phyloP scores from a whole-genome alignment of 108 stramenopile species.

The Aureococcus anophagefferens region DNA sequence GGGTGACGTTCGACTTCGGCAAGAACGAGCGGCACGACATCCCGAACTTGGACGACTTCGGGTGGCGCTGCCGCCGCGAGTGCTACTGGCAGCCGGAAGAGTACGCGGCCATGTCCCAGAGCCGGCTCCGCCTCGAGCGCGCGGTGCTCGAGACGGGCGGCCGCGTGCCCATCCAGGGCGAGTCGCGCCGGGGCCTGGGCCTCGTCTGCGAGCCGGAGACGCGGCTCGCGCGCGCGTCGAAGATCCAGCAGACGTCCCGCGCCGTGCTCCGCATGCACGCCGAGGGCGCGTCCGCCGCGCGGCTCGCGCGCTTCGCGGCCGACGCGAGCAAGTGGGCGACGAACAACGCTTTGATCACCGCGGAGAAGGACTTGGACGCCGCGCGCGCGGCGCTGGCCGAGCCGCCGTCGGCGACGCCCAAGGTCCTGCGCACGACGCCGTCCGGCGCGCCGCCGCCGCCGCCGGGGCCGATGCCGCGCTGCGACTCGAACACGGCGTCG shows the following conservation, averaged over 20 bases:
- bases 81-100: constrained; percentile 1
- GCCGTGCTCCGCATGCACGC: neutral
- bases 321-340: neutral
- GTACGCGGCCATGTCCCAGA: neutral
- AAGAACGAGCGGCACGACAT: neutral
- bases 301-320: neutral
- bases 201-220: neutral
- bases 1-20: neutral
- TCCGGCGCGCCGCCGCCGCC: too few species aligned
- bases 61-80: neutral
- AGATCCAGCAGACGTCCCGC: neutral
- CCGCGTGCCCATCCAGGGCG: neutral
- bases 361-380: neutral
- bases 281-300: neutral
- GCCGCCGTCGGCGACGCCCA: too few species aligned
- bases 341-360: neutral
- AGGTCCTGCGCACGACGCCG: too few species aligned
- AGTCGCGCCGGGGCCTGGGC: neutral
- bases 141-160: neutral
- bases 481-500: too few species aligned
- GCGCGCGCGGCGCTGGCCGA: neutral
- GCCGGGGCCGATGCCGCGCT: too few species aligned
- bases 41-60: neutral
- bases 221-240: neutral
- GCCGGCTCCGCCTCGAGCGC: neutral